These are phyloP conservation scores for Apiospora sp. DNA, from an alignment of 2,329 filamentous ascomycete genomes.

Conservation along the genomic window DNA sequence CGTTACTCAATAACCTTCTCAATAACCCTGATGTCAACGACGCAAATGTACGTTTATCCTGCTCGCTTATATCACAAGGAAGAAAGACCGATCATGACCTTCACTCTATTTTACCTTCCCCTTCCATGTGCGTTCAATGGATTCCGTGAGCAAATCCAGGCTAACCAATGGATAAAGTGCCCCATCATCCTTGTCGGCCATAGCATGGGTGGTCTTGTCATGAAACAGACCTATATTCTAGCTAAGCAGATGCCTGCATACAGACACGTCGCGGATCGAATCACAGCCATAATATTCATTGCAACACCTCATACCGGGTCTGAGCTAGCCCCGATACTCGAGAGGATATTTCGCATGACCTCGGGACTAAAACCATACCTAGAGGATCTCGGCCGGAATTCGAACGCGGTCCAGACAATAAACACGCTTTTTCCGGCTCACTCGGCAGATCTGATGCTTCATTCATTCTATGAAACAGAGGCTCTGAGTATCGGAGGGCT, in stretches of 20 bases:
- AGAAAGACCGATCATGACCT: too few relatives aligned
- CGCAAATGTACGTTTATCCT: not conserved
- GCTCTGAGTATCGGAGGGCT: constrained; percentile 27
- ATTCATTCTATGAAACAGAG: constrained; percentile 42
- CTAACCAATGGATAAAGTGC: constrained; percentile 25
- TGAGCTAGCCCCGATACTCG: constrained; percentile 38
- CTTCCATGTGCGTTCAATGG: too few relatives aligned
- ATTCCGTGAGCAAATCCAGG: too few relatives aligned
- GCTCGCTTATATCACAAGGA: not conserved
- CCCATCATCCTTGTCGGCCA: constrained; percentile 44
- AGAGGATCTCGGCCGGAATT: constrained; percentile 34
- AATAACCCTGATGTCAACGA: constrained; percentile 11
- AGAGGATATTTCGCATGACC: constrained; percentile 34
- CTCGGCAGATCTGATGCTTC: constrained; percentile 33
- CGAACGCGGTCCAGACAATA: constrained; percentile 34
- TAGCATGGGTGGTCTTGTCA: constrained; percentile 46
- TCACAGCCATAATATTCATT: constrained; percentile 41
- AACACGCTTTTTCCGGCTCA: constrained; percentile 39
- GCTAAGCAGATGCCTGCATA: constrained; percentile 30
- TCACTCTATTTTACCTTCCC: too few relatives aligned
- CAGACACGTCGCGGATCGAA: constrained; percentile 31
- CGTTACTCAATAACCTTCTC: constrained; percentile 34
- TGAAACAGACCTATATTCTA: constrained; percentile 43
- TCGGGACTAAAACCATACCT: constrained; percentile 34
- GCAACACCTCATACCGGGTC: constrained; percentile 44